A percentile compares a stretch with the other conserved stretches of the same genome.
Evolutionary conservation across 352 stramenopile genomes (phyloP).

Genomic region (Pythium apleroticum): DNA sequence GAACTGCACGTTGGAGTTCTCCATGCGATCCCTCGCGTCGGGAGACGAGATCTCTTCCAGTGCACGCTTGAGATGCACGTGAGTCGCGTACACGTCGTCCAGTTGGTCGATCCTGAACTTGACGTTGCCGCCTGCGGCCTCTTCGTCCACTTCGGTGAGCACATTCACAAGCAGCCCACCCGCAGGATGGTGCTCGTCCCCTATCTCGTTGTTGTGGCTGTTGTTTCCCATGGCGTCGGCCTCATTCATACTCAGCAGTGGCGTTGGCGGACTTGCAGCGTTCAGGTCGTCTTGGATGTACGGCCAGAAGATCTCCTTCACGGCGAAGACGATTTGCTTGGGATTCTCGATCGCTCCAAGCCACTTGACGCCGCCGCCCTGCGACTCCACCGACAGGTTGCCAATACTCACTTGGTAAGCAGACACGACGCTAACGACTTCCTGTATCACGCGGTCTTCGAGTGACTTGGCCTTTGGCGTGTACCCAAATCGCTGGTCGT

Average conservation of each 20-base stretch:
- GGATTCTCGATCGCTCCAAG: constrained; percentile 38
- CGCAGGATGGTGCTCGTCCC: constrained; percentile 31
- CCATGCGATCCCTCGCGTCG: constrained; percentile 69
- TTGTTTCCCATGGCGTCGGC: background rate
- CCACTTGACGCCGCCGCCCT: constrained; percentile 30
- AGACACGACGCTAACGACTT: constrained; percentile 64
- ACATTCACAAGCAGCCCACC: constrained; percentile 55
- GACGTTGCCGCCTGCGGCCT: constrained; percentile 55
- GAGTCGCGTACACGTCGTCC: constrained; percentile 60
- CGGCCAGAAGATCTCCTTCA: constrained; percentile 80
- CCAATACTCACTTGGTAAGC: constrained; percentile 60
- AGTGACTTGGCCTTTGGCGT: constrained; percentile 58
- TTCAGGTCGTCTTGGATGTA: constrained; percentile 42
- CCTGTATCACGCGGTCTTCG: constrained; percentile 70
- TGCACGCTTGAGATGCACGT: constrained; percentile 64
- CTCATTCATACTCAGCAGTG: constrained; percentile 12
- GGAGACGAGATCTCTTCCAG: constrained; percentile 66
- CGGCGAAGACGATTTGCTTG: constrained; percentile 67
- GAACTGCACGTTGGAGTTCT: constrained; percentile 81
- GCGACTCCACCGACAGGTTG: constrained; percentile 33
- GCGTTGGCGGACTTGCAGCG: constrained; percentile 13
- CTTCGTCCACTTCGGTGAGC: constrained; percentile 65
- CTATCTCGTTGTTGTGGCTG: constrained; percentile 1
- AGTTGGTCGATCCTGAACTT: constrained; percentile 72
- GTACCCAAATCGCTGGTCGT: constrained; percentile 37